Conservation (phyloP, 495 filamentous ascomycete genomes). For the Lophiotrema nucula region DNA sequence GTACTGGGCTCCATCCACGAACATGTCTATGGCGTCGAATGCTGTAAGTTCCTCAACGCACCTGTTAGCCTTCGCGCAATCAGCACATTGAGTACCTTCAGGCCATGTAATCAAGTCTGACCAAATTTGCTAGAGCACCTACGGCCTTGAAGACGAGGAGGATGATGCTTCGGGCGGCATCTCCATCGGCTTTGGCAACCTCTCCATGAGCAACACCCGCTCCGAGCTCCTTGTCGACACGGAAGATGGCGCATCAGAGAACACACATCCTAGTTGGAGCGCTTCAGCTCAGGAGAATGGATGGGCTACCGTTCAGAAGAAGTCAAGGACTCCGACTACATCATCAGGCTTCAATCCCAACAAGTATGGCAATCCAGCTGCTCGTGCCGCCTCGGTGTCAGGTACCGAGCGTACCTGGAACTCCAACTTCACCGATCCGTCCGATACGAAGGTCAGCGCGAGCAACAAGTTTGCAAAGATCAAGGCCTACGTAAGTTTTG, state of each 20-base stretch:
- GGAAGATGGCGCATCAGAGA: background rate
- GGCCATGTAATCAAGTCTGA: no score
- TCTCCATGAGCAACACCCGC: background rate
- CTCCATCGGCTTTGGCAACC: background rate
- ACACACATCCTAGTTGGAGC: no score
- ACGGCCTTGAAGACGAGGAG: background rate
- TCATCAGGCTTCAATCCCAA: conserved; percentile 19
- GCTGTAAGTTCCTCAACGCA: conserved; percentile 20
- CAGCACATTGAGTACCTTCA: no score
- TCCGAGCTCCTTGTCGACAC: conserved; percentile 5
- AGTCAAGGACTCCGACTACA: background rate
- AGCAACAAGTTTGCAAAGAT: conserved; percentile 21
- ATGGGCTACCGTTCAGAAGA: no score
- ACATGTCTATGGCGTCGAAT: conserved; percentile 10
- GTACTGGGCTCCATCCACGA: background rate
- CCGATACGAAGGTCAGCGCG: background rate
- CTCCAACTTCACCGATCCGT: conserved; percentile 14
- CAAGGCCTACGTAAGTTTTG: conserved; percentile 24
- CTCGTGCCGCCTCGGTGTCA: conserved; percentile 8
- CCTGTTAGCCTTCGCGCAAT: no score
- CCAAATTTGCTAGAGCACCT: no score
- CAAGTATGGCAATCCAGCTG: conserved; percentile 17
- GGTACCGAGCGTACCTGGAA: background rate
- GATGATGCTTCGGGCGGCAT: background rate
- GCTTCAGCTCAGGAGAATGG: no score